These are phyloP conservation scores for Moniliella sp. DNA, from an alignment of 1,284 basidiomycete genomes.

Conservation along the genomic window DNA sequence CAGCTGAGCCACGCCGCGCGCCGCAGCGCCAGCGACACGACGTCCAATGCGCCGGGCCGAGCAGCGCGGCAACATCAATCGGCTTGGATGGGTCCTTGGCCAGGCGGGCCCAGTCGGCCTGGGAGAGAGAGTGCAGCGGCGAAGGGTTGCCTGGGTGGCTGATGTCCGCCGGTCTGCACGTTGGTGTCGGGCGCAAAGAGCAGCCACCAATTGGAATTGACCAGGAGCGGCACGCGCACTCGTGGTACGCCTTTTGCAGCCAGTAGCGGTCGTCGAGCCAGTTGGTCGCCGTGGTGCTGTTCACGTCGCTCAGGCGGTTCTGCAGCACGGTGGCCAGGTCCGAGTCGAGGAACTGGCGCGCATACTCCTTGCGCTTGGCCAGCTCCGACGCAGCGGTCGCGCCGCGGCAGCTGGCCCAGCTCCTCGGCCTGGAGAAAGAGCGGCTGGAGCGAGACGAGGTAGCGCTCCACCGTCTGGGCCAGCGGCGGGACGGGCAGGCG, in stretches of 20 bases:
- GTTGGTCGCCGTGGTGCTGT: slow-evolving; percentile 63
- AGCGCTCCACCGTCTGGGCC: slow-evolving; percentile 53
- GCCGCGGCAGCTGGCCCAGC: slow-evolving; percentile 40
- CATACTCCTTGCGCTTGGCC: slow-evolving; percentile 46
- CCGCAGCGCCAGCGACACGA: slow-evolving; percentile 56
- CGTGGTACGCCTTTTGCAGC: slow-evolving; percentile 69
- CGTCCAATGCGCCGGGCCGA: slow-evolving; percentile 31
- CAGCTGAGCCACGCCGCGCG: slow-evolving; percentile 63
- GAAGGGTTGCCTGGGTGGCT: too few relatives aligned
- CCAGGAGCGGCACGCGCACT: slow-evolving; percentile 62
- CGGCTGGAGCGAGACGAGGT: slow-evolving; percentile 59
- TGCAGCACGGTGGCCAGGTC: slow-evolving; percentile 56
- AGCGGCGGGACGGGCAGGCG: slow-evolving; percentile 70
- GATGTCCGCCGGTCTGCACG: slow-evolving; percentile 36
- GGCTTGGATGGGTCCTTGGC: slow-evolving; percentile 19
- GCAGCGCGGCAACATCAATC: slow-evolving; percentile 39
- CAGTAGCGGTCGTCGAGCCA: slow-evolving; percentile 92
- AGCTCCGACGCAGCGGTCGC: slow-evolving; percentile 43
- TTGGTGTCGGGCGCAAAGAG: slow-evolving; percentile 45
- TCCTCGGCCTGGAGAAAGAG: slow-evolving; percentile 43
- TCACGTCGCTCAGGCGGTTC: slow-evolving; percentile 61
- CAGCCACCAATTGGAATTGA: slow-evolving; percentile 96
- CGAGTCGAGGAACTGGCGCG: slow-evolving; percentile 47
- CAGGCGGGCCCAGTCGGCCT: slow-evolving; percentile 16
- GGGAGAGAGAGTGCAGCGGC: too few relatives aligned